Evolutionary conservation across 768 basidiomycete species (phyloP).

Genomic region (Leccinum disarticulatum): DNA sequence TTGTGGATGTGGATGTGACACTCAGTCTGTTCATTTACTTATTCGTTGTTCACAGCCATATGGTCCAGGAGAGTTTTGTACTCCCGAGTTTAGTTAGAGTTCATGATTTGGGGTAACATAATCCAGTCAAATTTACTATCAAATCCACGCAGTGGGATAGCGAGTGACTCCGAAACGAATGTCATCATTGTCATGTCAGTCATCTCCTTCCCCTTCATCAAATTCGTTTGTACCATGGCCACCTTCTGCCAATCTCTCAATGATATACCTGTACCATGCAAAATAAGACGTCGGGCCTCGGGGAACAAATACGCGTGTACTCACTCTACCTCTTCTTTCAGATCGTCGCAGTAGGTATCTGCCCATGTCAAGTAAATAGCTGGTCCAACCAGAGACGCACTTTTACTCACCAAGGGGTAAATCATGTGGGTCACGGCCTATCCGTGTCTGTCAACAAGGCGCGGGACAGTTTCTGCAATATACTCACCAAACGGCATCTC

Average conservation of each 20-base stretch:
- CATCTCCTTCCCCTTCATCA: constrained; percentile 82
- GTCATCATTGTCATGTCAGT: constrained; percentile 39
- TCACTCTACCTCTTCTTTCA: constrained; percentile 82
- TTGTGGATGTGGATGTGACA: constrained; percentile 11
- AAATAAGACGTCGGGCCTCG: constrained; percentile 9
- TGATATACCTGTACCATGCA: constrained; percentile 53
- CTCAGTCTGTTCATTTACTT: constrained; percentile 1
- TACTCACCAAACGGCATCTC: constrained; percentile 89
- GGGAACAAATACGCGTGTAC: constrained; percentile 26
- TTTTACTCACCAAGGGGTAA: constrained; percentile 66
- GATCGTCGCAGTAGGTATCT: constrained; percentile 85
- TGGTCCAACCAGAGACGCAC: background rate
- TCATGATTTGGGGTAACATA: background rate
- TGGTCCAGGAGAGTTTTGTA: constrained; percentile 89
- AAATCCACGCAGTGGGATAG: background rate
- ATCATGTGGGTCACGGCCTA: constrained; percentile 64
- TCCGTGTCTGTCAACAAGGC: background rate
- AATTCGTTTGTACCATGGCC: constrained; percentile 70
- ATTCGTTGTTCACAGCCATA: constrained; percentile 62
- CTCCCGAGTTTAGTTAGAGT: constrained; percentile 76
- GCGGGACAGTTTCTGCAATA: background rate
- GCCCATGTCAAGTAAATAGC: constrained; percentile 2
- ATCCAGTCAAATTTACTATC: background rate
- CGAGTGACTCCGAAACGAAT: background rate
- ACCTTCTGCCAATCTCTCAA: constrained; percentile 68